Evolutionary conservation across 2,329 filamentous ascomycete genomes (phyloP), one percentile per base, ranked within the genome.

Genomic region (Trichoderma lentiforme): DNA sequence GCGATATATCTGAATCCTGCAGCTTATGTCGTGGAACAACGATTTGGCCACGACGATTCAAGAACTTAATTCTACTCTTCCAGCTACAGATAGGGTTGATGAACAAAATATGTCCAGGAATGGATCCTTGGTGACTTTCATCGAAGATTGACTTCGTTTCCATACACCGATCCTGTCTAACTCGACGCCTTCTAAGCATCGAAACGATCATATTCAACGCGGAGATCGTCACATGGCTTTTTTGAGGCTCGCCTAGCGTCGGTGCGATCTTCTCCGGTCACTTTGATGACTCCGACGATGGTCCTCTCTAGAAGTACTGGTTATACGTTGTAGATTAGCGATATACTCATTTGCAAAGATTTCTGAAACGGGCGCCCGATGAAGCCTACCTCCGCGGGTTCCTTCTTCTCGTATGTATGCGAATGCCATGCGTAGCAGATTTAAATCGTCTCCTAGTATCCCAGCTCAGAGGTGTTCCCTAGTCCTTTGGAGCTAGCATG

Each of bases 401-500:
- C 11, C 15, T 18, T 24, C 15, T 24, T 51, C 32, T 28, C 21
- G 9, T 18, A 4, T 58, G 18, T 11, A 43, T 15, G 7, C 14
- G 11, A 67, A 4, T 43, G 24, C 24, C 8, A 14, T 58, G 11
- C 47, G n/a, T 26, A 26, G 32, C 32, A 28, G 47, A 12, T 15
- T 26, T 7, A 32, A 39, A 21, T 11, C 47, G 43, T 64, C 47
- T 34, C 28, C 51, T 56, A 9, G 28, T n/a, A 32, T 58, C 18
- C 57, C 32, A 53, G n/a, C 60, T 18, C 69, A 53, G 53, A 26
- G 12, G 32, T 24, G 30, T 43, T 68, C 70, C 39, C 77, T 74
- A 87, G 60, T 83, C 80, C 64, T 82, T 82, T 3, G 87, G 86
- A 43, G 88, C 86, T 72, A 98, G 86, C 93, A 98, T 96, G 73